Percentiles rank a stretch among this genome's conserved stretches.
These are phyloP conservation scores for Phoenix roebelenii DNA, from an alignment of 176 grass and related monocot species.

Conservation along the genomic window DNA sequence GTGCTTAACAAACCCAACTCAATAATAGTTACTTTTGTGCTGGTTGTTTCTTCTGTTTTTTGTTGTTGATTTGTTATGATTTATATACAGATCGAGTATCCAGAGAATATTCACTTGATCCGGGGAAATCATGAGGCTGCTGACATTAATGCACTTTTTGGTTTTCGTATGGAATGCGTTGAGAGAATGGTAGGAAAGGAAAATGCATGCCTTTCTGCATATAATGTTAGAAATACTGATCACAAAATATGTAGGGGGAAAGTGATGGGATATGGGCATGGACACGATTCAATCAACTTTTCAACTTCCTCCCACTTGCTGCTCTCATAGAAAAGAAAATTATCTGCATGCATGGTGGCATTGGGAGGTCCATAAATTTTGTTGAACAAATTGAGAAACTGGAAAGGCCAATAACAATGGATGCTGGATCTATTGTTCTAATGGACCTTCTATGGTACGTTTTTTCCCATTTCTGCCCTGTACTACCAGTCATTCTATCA, in stretches of 20 bases:
- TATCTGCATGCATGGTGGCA: conserved; percentile 99
- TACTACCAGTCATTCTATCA: too few relatives aligned
- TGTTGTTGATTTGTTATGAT: conserved; percentile 21
- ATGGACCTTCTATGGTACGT: conserved; percentile 95
- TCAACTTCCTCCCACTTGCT: conserved; percentile 95
- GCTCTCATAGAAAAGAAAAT: conserved; percentile 99
- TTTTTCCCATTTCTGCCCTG: too few relatives aligned
- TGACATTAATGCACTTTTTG: conserved; percentile 99
- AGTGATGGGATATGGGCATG: conserved; percentile 98
- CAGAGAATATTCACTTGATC: conserved; percentile 83
- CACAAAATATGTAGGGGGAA: conserved; percentile 61
- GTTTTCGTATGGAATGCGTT: conserved; percentile 92
- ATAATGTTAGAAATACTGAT: not conserved
- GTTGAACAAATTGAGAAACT: conserved; percentile 97
- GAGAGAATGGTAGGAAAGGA: conserved; percentile 83
- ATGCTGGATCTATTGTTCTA: conserved; percentile 87
- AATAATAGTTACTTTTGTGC: too few relatives aligned
- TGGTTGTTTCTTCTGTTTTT: too few relatives aligned
- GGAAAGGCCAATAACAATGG: conserved; percentile 98
- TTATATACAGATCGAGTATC: conserved; percentile 83
- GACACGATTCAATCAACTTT: conserved; percentile 93
- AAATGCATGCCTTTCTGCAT: conserved; percentile 8
- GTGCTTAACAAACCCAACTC: too few relatives aligned
- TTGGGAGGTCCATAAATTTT: conserved; percentile 85
- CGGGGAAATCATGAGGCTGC: conserved; percentile 99